A percentile compares a stretch with the other conserved stretches of the same genome.
These are phyloP conservation scores for Verticillium zaregamsianum DNA, from an alignment of 2,329 filamentous ascomycete species.

Conservation along the genomic window DNA sequence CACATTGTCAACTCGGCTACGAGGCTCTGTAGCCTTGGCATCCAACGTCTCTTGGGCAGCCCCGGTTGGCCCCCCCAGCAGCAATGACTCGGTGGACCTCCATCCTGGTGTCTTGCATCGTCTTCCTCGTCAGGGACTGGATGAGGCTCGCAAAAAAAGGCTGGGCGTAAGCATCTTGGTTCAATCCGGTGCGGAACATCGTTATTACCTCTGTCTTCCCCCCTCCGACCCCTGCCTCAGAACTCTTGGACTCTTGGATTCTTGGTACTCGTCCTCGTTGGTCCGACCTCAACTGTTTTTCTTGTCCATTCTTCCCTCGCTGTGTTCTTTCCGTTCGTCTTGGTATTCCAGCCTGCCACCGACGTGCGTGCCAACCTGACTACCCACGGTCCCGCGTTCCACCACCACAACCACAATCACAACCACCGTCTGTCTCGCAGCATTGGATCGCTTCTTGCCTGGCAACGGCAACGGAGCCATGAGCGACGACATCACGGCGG, in stretches of 20 bases:
- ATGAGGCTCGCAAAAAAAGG: neutral
- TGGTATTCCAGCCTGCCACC: neutral
- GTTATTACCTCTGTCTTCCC: neutral
- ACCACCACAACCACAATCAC: neutral
- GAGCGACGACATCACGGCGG: constrained; percentile 4
- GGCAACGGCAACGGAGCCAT: neutral
- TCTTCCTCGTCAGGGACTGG: neutral
- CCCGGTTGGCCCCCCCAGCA: neutral
- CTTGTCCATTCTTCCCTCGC: neutral
- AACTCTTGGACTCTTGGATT: neutral
- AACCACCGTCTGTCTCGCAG: neutral
- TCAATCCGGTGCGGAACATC: neutral
- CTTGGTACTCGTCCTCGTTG: neutral
- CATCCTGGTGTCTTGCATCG: neutral
- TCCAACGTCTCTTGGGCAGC: neutral
- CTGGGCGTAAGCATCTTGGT: neutral
- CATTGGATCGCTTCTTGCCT: neutral
- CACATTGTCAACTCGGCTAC: neutral
- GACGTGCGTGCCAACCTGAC: neutral
- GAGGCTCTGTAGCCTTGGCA: constrained; percentile 4
- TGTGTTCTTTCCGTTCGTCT: neutral
- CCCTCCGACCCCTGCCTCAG: neutral
- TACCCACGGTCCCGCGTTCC: neutral
- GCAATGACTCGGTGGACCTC: neutral
- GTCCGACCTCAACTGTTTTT: neutral